These are phyloP conservation scores for Syzygium aromaticum DNA, from an alignment of 345 rosid species.

Conservation along the genomic window DNA sequence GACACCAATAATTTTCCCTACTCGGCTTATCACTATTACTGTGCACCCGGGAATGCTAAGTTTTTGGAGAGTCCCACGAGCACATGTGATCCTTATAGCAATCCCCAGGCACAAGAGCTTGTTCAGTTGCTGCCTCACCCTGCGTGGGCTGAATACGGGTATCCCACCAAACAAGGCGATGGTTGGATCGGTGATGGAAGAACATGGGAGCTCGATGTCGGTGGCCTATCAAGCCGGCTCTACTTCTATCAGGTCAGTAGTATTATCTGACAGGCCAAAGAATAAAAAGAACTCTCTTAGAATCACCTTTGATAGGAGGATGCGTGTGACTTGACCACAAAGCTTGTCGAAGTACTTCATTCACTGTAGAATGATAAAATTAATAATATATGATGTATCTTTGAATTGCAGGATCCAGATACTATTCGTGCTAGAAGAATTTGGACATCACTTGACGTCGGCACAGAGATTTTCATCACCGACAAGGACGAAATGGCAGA, in stretches of 20 bases:
- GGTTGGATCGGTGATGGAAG: constrained; percentile 65
- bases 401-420: constrained; percentile 42
- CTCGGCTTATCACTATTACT: constrained; percentile 58
- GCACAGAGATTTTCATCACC: constrained; percentile 50
- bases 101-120: constrained; percentile 70
- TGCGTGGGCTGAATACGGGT: constrained; percentile 61
- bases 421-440: constrained; percentile 52
- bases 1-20: constrained; percentile 42
- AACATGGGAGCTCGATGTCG: constrained; percentile 71
- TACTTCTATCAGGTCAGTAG: constrained; percentile 65
- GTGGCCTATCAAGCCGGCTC: constrained; percentile 49
- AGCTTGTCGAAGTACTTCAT: not conserved
- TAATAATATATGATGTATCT: not conserved
- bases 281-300: not conserved
- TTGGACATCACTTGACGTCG: constrained; percentile 60
- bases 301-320: not conserved
- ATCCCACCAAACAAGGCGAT: constrained; percentile 49
- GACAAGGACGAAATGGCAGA: constrained; percentile 42
- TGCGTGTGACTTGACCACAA: not conserved
- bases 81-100: constrained; percentile 61
- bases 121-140: constrained; percentile 71
- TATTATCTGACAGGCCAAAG: not conserved
- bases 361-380: not conserved
- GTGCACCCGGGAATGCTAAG: constrained; percentile 58
- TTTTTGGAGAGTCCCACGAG: constrained; percentile 32